Base-by-base conservation (phyloP, 768 basidiomycete genomes). In the Collybia sordida region DNA sequence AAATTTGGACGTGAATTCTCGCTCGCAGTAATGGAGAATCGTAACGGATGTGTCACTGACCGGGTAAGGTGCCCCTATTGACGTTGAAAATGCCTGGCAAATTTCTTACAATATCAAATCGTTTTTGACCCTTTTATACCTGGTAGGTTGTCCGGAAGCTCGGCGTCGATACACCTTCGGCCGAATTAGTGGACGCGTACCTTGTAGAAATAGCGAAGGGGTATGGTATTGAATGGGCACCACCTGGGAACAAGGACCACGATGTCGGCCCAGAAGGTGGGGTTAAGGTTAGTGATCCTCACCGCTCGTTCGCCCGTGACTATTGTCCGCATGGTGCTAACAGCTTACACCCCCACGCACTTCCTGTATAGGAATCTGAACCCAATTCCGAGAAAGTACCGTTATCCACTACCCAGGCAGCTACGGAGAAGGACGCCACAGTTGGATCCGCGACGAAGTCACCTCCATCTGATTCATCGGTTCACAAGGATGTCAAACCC, bases 1-100 rank as follows among this genome's bases (percentile, higher is more conserved):
- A 97, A 97, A 71, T 97, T 86, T 64, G 94, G 96, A 15, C 84
- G 96, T 18, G 92, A 94, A 41, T 98, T 91, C 65, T 83, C 94
- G 14, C 57, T 85, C 15, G 79, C 81, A n/a, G 85, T 90, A 2
- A 90, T 93, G 79, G 90, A 94, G 65, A 94, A 96, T 65, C 80
- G 76, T 38, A 84, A 88, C 57, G 73, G 75, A 14, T 84, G 86
- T 67, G 95, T 99, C 38, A 90, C 83, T 56, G 83, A 88, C 42
- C 83, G 97, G 52, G 92, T 93, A 69, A 69, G 85, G 42, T 52
- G 11, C 36, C 24, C 22, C n/a, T 36, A 42, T 22, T 31, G 31
- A 31, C 31, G 9, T 31, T 31, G 31, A 3, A 14, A 11, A 31
- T 12, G 14, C 31, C 31, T 31, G 31, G 9, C 9, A 31, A 31